Evolutionary conservation across 1,139 yeast genomes (phyloP).

Genomic region (Hyphopichia fennica): DNA sequence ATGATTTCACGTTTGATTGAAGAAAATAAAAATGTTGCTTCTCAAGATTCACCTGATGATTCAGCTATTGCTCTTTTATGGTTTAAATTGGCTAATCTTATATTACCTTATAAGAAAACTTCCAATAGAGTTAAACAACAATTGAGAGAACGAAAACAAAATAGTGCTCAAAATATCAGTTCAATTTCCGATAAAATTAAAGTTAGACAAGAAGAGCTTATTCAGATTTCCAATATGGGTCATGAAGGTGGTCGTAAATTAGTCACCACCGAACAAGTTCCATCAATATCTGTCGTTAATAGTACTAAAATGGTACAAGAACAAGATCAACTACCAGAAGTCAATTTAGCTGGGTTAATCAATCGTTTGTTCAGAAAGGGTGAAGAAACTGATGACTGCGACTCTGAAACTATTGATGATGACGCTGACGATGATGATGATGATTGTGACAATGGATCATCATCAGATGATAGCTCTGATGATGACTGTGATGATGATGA

Average conservation of each 20-base stretch:
- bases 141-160: background rate
- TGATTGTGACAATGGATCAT: background rate
- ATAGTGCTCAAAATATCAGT: background rate
- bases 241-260: background rate
- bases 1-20: background rate
- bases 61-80: conserved; percentile 3
- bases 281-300: background rate
- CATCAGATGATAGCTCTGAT: background rate
- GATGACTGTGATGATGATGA: background rate
- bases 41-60: background rate
- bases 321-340: background rate
- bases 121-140: background rate
- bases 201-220: background rate
- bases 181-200: background rate
- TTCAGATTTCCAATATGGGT: background rate
- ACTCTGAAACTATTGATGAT: background rate
- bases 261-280: background rate
- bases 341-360: conserved; percentile 1
- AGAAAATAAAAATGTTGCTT: background rate
- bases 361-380: background rate
- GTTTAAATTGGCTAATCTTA: conserved; percentile 3
- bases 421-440: background rate
- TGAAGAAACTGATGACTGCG: background rate
- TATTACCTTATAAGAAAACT: conserved; percentile 3
- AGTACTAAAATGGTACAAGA: background rate